A percentile compares a stretch with the other conserved stretches of the same genome.
These are phyloP conservation scores for Peniophora sp. DNA, from an alignment of 1,284 basidiomycete species.

Conservation along the genomic window DNA sequence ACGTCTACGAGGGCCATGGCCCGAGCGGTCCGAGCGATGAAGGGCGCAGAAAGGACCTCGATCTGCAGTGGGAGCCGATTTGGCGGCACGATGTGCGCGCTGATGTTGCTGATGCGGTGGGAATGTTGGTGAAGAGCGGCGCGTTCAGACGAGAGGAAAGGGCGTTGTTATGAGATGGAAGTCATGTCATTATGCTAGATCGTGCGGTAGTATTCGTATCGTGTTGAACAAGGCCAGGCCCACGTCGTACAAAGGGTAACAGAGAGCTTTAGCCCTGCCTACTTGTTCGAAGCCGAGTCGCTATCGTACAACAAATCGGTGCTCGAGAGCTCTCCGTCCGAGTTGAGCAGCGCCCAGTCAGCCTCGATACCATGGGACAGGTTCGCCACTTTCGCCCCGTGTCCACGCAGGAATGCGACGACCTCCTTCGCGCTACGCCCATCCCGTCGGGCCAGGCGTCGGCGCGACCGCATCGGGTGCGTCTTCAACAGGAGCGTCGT, in stretches of 20 bases:
- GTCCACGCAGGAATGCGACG: slow-evolving; percentile 47
- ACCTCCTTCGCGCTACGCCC: slow-evolving; percentile 57
- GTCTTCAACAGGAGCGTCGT: slow-evolving; percentile 16
- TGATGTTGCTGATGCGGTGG: not conserved
- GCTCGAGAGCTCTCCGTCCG: slow-evolving; percentile 49
- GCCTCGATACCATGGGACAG: slow-evolving; percentile 39
- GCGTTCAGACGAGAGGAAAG: not conserved
- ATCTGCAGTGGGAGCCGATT: not conserved
- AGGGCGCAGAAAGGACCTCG: not conserved
- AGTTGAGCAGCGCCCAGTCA: slow-evolving; percentile 57
- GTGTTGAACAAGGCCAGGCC: too few species aligned
- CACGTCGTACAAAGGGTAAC: too few species aligned
- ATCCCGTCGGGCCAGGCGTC: slow-evolving; percentile 32
- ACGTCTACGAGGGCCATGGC: not conserved
- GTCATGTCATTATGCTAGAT: too few species aligned
- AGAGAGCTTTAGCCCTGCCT: too few species aligned
- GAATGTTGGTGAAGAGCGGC: not conserved
- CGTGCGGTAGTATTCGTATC: too few species aligned
- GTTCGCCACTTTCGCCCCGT: slow-evolving; percentile 58
- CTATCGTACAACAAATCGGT: slow-evolving; percentile 8
- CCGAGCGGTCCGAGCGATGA: not conserved
- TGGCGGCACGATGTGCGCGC: not conserved
- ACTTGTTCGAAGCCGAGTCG: too few species aligned
- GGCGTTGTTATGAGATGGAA: not conserved
- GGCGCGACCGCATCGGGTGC: slow-evolving; percentile 17